These are phyloP conservation scores for Wickerhamomyces sydowiorum DNA, from an alignment of 805 yeast species.

Conservation along the genomic window DNA sequence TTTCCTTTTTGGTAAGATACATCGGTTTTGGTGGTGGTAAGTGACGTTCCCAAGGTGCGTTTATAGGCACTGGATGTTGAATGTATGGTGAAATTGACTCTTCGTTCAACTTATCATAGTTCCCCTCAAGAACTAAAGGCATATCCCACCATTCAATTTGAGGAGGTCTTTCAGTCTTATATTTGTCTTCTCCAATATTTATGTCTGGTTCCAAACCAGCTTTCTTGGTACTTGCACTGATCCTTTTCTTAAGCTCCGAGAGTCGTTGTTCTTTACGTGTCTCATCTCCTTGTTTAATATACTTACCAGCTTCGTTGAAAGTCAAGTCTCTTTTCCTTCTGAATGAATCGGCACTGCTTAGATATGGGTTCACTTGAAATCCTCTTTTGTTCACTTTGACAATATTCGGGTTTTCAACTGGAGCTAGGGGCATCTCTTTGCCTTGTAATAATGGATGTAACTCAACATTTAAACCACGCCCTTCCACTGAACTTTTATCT, in stretches of 20 bases:
- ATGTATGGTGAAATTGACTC: slow-evolving; percentile 58
- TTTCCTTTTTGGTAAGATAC: slow-evolving; percentile 70
- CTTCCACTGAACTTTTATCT: neutral
- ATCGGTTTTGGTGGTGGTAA: slow-evolving; percentile 37
- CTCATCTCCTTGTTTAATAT: slow-evolving; percentile 36
- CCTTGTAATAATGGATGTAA: slow-evolving; percentile 26
- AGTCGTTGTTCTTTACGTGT: slow-evolving; percentile 35
- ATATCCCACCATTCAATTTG: slow-evolving; percentile 87
- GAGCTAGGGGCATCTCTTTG: slow-evolving; percentile 2
- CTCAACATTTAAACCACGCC: slow-evolving; percentile 21
- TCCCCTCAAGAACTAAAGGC: slow-evolving; percentile 38
- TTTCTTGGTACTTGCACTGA: slow-evolving; percentile 27
- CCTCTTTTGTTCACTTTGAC: slow-evolving; percentile 18
- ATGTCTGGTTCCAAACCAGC: slow-evolving; percentile 48
- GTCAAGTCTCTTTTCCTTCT: slow-evolving; percentile 33
- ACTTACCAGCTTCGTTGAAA: slow-evolving; percentile 63
- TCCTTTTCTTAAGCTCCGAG: slow-evolving; percentile 26
- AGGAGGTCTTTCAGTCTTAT: slow-evolving; percentile 49
- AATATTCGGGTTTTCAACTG: slow-evolving; percentile 19
- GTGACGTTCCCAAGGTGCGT: slow-evolving; percentile 51
- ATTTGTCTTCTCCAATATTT: slow-evolving; percentile 50
- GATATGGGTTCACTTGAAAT: slow-evolving; percentile 30
- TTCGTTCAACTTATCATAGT: slow-evolving; percentile 32
- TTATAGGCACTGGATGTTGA: slow-evolving; percentile 74
- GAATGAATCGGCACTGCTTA: slow-evolving; percentile 8